These are phyloP conservation scores for Tulasnella sp. DNA, from an alignment of 768 basidiomycete species.

Conservation along the genomic window DNA sequence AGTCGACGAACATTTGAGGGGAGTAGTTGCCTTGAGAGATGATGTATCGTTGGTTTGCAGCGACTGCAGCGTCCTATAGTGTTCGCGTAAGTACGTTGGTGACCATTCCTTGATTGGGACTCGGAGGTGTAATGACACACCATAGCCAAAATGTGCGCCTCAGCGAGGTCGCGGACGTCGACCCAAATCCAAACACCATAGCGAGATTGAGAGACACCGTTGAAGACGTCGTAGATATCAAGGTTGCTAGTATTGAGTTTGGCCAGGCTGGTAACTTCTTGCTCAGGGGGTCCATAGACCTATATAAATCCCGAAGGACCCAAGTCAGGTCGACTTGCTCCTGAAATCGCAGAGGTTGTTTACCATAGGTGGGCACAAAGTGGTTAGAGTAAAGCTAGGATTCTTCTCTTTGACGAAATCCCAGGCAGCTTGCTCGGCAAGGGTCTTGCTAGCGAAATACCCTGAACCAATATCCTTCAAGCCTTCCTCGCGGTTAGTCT, in stretches of 20 bases:
- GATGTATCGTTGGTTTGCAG: neutral
- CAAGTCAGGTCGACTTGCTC: no score
- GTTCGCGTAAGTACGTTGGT: neutral
- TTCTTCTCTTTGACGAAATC: no score
- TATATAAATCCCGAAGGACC: neutral
- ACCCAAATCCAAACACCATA: neutral
- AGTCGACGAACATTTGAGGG: constrained; percentile 21
- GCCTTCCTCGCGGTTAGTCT: no score
- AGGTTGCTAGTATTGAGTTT: no score
- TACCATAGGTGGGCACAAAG: no score
- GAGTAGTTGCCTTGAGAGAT: neutral
- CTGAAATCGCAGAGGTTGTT: no score
- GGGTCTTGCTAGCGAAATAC: no score
- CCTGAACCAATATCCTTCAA: no score
- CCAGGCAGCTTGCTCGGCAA: no score
- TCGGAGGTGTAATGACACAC: neutral
- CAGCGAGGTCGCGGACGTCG: constrained; percentile 33
- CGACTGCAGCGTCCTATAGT: neutral
- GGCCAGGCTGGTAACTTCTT: constrained; percentile 22
- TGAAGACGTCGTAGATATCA: constrained; percentile 23
- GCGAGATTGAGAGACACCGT: neutral
- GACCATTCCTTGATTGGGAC: neutral
- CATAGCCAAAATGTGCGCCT: constrained; percentile 35
- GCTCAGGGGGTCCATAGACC: constrained; percentile 27
- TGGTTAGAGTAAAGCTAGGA: no score